A percentile compares a stretch with the other conserved stretches of the same genome.
phyloP scores from a whole-genome alignment of 148 eudicot genomes.

The Euryodendron excelsum region DNA sequence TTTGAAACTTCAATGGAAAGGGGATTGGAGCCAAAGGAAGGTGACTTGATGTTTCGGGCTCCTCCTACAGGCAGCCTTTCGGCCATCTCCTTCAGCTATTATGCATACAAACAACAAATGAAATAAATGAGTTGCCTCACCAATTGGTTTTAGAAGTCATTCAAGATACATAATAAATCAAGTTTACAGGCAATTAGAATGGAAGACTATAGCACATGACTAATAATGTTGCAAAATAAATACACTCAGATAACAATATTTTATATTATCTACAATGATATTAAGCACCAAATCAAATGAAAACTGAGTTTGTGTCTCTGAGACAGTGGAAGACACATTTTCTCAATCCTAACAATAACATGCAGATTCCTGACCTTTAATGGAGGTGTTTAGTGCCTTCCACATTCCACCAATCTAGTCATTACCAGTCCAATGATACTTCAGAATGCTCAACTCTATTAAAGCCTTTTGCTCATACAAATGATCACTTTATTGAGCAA shows the following conservation, averaged over 20 bases:
- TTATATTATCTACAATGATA: background rate
- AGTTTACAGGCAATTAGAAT: background rate
- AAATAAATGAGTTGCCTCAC: conserved; percentile 5
- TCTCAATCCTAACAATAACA: background rate
- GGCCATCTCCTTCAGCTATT: conserved; percentile 91
- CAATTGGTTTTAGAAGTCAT: conserved; percentile 4
- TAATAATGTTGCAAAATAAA: background rate
- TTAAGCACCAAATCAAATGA: background rate
- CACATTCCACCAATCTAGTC: background rate
- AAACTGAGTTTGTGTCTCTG: background rate
- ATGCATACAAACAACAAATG: conserved; percentile 7
- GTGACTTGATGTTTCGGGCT: conserved; percentile 60
- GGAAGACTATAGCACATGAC: background rate
- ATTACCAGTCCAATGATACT: background rate
- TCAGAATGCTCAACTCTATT: background rate
- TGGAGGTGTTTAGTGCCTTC: background rate
- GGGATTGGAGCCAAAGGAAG: conserved; percentile 45
- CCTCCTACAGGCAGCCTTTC: conserved; percentile 96
- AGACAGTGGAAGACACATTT: conserved; percentile 1
- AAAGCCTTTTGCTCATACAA: too few species aligned
- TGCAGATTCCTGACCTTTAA: background rate
- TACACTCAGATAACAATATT: background rate
- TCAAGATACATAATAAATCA: background rate
- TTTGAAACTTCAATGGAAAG: conserved; percentile 47
- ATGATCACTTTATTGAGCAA: too few species aligned